Conservation (phyloP, 2,329 filamentous ascomycete genomes). For the Podosphaera fusca region DNA sequence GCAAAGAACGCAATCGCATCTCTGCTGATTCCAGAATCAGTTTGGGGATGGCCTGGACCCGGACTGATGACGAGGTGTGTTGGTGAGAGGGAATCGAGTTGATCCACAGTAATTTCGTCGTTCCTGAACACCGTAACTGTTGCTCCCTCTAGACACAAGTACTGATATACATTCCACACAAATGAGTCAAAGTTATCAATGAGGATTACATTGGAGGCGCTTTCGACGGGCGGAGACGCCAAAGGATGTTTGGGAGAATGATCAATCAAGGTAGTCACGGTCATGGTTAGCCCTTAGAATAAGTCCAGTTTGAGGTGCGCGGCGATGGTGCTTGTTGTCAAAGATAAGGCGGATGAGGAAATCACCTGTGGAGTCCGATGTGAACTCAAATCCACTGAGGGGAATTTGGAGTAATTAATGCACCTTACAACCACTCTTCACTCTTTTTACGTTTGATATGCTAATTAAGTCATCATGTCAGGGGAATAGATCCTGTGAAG, state of each 20-base stretch:
- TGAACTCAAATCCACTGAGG: too few relatives aligned
- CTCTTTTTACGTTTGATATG: too few relatives aligned
- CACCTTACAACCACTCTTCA: too few relatives aligned
- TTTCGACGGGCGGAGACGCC: slow-evolving; percentile 46
- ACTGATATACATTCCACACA: slow-evolving; percentile 98
- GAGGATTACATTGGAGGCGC: slow-evolving; percentile 73
- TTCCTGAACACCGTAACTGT: slow-evolving; percentile 78
- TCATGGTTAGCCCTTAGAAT: background rate
- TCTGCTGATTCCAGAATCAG: slow-evolving; percentile 81
- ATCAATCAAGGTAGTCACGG: slow-evolving; percentile 23
- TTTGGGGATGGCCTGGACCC: slow-evolving; percentile 76
- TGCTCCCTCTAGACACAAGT: slow-evolving; percentile 86
- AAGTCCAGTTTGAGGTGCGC: too few relatives aligned
- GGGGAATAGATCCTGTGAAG: too few relatives aligned
- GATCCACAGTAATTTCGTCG: slow-evolving; percentile 68
- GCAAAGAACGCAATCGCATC: slow-evolving; percentile 78
- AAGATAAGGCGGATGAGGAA: too few relatives aligned
- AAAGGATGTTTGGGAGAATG: slow-evolving; percentile 73
- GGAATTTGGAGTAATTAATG: too few relatives aligned
- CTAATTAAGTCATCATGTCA: too few relatives aligned
- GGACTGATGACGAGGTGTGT: slow-evolving; percentile 91
- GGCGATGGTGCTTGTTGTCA: too few relatives aligned
- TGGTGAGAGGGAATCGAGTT: slow-evolving; percentile 61
- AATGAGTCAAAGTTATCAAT: slow-evolving; percentile 99
- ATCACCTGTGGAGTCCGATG: too few relatives aligned